Evolutionary conservation across 2,329 filamentous ascomycete genomes (phyloP), one percentile per base, ranked within the genome.

Genomic region (Rosellinia necatrix): DNA sequence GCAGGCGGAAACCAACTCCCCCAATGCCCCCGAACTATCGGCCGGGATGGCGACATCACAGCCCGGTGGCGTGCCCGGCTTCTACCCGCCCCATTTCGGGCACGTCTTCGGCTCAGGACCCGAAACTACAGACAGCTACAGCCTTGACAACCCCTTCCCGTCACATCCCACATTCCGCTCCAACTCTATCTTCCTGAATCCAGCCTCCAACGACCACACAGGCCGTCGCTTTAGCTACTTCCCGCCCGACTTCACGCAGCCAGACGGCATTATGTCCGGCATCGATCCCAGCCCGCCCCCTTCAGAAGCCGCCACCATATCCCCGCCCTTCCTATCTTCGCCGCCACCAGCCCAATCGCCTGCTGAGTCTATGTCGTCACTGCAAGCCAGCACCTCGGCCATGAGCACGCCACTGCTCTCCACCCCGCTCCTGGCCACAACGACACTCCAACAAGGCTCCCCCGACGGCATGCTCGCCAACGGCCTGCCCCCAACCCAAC

Each of bases 151-250:
- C 43, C 74, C 74, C 42, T 75, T 74, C 50, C 60, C 68, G 55
- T 64, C 76, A 58, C 83, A 79, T 40, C 84, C 78, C 1, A 80
- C 78, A 3, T 88, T 88, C 71, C 79, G 85, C 49, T 87, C 85
- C 8, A 86, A 86, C 66, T 87, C 85, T 1, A 88, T 88, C 57
- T 88, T 88, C 70, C 75, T 80, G 61, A 83, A 81, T 54, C 84
- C 84, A 5, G 77, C 80, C 1, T 78, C 77, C 15, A 79, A 76
- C 4, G 81, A 84, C 57, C 74, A 74, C 7, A 77, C 74, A 35
- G 83, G 84, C 6, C 78, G 84, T 19, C 76, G 84, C 6, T 84
- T 85, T 59, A 87, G 84, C 13, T 85, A 86, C 63, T 87, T 87
- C 61, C 83, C 85, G 8, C 85, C 85, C 1, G 84, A 87, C 22